Conservation (phyloP, 140 eudicot species). For the Cichorium intybus region DNA sequence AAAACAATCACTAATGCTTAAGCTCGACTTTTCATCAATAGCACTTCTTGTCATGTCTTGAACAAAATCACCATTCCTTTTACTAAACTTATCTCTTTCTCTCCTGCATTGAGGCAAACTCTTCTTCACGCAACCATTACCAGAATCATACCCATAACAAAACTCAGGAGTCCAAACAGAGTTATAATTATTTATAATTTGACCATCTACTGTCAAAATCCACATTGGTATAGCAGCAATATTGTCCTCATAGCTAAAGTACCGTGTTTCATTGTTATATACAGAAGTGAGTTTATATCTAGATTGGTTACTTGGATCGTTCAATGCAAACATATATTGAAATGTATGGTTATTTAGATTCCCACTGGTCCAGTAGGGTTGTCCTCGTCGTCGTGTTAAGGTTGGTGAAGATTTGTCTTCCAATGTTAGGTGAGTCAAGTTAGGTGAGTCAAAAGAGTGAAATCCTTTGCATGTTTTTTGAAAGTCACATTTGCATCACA, state of each 20-base stretch:
- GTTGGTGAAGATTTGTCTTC: no score
- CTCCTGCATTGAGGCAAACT: slow-evolving; percentile 30
- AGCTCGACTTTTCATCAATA: slow-evolving; percentile 21
- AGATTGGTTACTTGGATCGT: background rate
- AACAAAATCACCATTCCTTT: slow-evolving; percentile 21
- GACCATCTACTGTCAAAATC: slow-evolving; percentile 30
- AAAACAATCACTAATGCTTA: slow-evolving; percentile 42
- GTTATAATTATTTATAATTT: background rate
- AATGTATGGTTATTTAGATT: slow-evolving; percentile 15
- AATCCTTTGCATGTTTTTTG: no score
- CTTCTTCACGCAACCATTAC: slow-evolving; percentile 30
- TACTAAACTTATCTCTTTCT: slow-evolving; percentile 10
- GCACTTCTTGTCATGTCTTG: background rate
- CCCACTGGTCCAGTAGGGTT: slow-evolving; percentile 47
- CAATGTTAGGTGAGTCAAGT: no score
- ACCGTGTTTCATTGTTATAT: slow-evolving; percentile 17
- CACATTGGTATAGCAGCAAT: slow-evolving; percentile 25
- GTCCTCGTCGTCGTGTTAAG: slow-evolving; percentile 24
- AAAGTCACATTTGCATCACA: no score
- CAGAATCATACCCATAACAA: slow-evolving; percentile 37
- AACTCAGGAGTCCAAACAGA: background rate
- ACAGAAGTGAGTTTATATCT: slow-evolving; percentile 17
- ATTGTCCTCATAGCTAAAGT: slow-evolving; percentile 23
- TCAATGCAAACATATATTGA: slow-evolving; percentile 1
- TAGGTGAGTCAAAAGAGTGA: no score